These are phyloP conservation scores for Stephania japonica DNA, from an alignment of 164 flowering plant genomes.

Conservation along the genomic window DNA sequence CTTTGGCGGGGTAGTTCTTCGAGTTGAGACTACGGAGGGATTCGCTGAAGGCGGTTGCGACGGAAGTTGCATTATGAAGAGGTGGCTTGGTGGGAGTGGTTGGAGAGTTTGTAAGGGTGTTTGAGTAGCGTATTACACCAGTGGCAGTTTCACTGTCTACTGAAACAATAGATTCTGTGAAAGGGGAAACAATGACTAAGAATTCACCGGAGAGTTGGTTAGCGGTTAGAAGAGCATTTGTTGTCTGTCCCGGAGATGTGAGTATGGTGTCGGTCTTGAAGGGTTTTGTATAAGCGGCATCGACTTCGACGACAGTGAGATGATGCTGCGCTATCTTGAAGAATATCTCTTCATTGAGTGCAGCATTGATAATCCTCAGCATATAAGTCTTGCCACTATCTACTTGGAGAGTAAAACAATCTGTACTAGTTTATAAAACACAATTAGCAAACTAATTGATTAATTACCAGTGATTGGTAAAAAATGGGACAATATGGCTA, in stretches of 20 bases:
- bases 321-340: constrained; percentile 55
- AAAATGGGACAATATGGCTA: background rate
- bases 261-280: constrained; percentile 52
- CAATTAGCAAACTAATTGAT: background rate
- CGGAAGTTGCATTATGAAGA: constrained; percentile 47
- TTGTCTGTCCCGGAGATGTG: constrained; percentile 78
- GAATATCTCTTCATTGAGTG: constrained; percentile 71
- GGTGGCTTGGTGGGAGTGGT: constrained; percentile 46
- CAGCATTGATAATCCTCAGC: constrained; percentile 69
- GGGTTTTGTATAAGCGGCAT: constrained; percentile 67
- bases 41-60: constrained; percentile 47
- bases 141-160: constrained; percentile 67
- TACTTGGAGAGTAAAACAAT: constrained; percentile 28
- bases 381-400: constrained; percentile 49
- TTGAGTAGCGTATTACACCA: constrained; percentile 61
- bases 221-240: constrained; percentile 53
- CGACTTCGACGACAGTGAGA: constrained; percentile 65
- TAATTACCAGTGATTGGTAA: background rate
- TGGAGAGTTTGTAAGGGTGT: constrained; percentile 34
- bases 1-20: too few relatives aligned
- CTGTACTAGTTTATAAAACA: background rate
- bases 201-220: constrained; percentile 41
- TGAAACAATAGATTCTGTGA: constrained; percentile 65
- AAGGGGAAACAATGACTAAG: constrained; percentile 51
- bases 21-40: constrained; percentile 48